Evolutionary conservation across 2,329 filamentous ascomycete species (phyloP), one percentile per base, ranked within the genome.

Genomic region (Talaromyces sp.): DNA sequence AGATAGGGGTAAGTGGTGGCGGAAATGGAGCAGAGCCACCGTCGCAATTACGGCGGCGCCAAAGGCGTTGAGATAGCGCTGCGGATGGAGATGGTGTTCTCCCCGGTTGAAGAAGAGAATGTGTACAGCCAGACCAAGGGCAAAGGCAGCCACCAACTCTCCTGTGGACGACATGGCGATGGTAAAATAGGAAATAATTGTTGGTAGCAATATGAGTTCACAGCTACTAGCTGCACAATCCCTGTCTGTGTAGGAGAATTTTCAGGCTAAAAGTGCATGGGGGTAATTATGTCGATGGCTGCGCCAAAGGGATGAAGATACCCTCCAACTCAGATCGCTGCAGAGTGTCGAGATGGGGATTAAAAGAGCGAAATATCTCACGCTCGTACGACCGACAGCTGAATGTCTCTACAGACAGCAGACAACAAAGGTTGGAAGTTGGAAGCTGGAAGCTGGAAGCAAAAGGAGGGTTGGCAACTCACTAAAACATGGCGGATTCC

Each of bases 41-140:
- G 41, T 57, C 6, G 67, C 27, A 43, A 67, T 19, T 3, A 69
- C 48, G 24, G 61, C 66, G 33, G 33, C 48, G 41, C 11, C 14
- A 50, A 67, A 64, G 22, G 61, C 31, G 27, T 60, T 54, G 13
- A 68, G 22, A 24, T 71, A 71, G 13, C 45, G 54, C n/a, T 56
- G 47, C 6, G 63, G 64, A 50, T 67, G 52, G 14, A 70, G 58
- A 27, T 71, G 68, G 41, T 70, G 69, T 52, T 71, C 69, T 33
- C 69, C 69, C n/a, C 52, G 64, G 22, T 59, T 62, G 60, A 71
- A 71, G 50, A 67, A 70, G 35, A 65, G 11, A 24, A 66, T 39
- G 35, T 70, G 65, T 2, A 67, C 65, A 9, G 64, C 57, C 11
- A 59, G 39, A 22, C 69, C 69, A 3, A 48, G 62, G 10, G 58